Base-by-base conservation (phyloP, 75 land plant genomes). In the Sequoia sempervirens region DNA sequence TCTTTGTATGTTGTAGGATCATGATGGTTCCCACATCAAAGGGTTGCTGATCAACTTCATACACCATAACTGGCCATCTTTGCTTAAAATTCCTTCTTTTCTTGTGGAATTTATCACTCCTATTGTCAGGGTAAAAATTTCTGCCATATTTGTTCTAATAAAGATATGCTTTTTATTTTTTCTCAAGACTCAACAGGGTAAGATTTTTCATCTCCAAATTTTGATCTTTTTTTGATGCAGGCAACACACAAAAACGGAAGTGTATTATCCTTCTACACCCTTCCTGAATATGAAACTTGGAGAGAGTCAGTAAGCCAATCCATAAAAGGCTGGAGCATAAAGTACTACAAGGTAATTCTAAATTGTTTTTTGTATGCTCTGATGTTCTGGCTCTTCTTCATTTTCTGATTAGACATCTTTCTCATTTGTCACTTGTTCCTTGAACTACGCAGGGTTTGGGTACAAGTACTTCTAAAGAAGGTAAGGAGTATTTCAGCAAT, bases 21-120 rank as follows among this genome's bases (percentile, higher is more conserved):
- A 97, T 88, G 99, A 97, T 88, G 99, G 99, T 2, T 97, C 99
- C n/a, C 99, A 97, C 76, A 97, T 97, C 79, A 97, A 97, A 82
- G 99, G 99, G 26, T 84, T 97, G 32, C 74, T 97, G 52, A 95
- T 97, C 78, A 97, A 95, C 79, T 95, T 95, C 85, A 94, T 97
- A 75, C 99, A 97, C 88, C 88, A 96, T 66, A 95, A 93, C 85
- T 95, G 96, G 97, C 99, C 97, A 47, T 97, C 99, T 61, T 82
- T 97, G 75, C 91, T 97, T 9, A 97, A 91, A 85, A 50, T 97
- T 72, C 95, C 96, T 15, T 90, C 93, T 10, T 97, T 97, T 86
- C 84, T 97, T 80, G 88, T 94, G 50, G 99, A 97, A 79, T 97
- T 97, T 66, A 95, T 97, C 23, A 97, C 99, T 11, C 99, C 99